Conservation (phyloP, 2,329 filamentous ascomycete species). For the Phialophora expanda region DNA sequence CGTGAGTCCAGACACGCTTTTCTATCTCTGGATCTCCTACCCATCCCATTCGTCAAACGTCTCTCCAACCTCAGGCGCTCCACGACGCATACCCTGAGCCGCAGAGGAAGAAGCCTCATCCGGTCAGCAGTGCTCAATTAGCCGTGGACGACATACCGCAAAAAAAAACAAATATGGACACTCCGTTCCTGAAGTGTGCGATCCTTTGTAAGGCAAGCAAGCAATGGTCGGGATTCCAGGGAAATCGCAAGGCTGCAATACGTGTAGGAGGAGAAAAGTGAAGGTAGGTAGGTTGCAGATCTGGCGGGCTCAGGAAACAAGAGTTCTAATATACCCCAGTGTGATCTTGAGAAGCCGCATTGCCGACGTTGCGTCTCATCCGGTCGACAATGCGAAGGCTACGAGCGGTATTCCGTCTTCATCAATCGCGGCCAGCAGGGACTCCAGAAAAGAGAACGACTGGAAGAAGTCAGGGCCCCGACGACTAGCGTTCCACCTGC, state of each 20-base stretch:
- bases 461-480: conserved; percentile 19
- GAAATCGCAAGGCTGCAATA: conserved; percentile 25
- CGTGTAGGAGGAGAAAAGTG: conserved; percentile 27
- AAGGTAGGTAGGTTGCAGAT: conserved; percentile 2
- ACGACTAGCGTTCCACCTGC: background rate
- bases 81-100: background rate
- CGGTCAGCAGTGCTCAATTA: background rate
- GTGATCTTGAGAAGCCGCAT: conserved; percentile 19
- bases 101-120: background rate
- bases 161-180: conserved; percentile 1
- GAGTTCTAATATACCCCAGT: conserved; percentile 6
- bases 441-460: conserved; percentile 19
- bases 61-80: background rate
- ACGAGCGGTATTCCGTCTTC: conserved; percentile 25
- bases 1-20: background rate
- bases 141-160: background rate
- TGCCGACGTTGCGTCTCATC: conserved; percentile 19
- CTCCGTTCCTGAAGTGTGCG: background rate
- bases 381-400: conserved; percentile 23
- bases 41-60: background rate
- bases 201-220: background rate
- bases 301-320: background rate
- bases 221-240: conserved; percentile 23
- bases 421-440: conserved; percentile 24
- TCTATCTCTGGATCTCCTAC: background rate